Evolutionary conservation across 2,329 filamentous ascomycete genomes (phyloP).

Genomic region (Penicillium psychrosexuale): DNA sequence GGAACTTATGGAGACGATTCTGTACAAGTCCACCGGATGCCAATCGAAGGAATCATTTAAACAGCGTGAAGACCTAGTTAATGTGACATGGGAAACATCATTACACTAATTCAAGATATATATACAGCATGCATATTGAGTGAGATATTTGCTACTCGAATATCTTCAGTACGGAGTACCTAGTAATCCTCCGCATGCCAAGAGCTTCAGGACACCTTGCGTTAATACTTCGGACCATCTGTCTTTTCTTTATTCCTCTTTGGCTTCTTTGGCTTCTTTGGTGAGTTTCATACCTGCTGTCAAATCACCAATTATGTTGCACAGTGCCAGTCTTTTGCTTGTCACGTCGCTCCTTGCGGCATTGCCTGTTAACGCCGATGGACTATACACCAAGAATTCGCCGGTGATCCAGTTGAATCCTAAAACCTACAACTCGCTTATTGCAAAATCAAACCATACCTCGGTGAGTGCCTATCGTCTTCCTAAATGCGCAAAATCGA

Average conservation of each 20-base stretch:
- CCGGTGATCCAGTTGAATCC: conserved; percentile 78
- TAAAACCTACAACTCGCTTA: conserved; percentile 75
- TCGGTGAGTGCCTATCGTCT: conserved; percentile 60
- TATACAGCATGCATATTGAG: not conserved
- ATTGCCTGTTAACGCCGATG: conserved; percentile 63
- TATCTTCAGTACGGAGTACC: not conserved
- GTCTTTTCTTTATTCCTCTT: conserved; percentile 7
- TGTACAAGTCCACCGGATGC: not conserved
- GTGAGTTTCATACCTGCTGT: not conserved
- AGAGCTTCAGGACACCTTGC: conserved; percentile 45
- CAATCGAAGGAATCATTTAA: not conserved
- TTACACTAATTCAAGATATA: not conserved
- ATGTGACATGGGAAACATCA: not conserved
- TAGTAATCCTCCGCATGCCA: conserved; percentile 30
- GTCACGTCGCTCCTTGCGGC: conserved; percentile 59
- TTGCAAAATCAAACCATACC: conserved; percentile 86
- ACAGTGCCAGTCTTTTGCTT: conserved; percentile 48
- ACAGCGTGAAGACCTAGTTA: not conserved
- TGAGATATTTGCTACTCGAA: not conserved
- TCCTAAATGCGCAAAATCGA: not conserved
- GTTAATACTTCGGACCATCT: conserved; percentile 14
- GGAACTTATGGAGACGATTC: not conserved
- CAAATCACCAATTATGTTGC: conserved; percentile 27
- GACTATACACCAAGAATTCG: conserved; percentile 81
- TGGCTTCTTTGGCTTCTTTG: not conserved